Conservation (phyloP, 805 yeast genomes). For the Metschnikowia lochheadii region DNA sequence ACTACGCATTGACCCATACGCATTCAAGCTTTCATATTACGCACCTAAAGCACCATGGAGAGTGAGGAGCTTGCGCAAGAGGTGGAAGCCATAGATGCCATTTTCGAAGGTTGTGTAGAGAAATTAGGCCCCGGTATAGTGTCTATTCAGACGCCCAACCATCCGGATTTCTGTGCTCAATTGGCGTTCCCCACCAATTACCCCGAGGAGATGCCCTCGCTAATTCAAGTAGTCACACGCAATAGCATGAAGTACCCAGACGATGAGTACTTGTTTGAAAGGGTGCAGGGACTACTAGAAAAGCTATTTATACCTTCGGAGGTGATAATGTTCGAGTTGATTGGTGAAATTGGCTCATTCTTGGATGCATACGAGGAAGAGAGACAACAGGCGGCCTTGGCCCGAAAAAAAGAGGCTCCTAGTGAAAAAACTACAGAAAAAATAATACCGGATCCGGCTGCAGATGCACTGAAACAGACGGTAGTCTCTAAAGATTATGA, state of each 20-base stretch:
- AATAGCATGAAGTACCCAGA: slow-evolving; percentile 38
- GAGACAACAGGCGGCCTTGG: slow-evolving; percentile 5
- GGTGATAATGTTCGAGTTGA: slow-evolving; percentile 77
- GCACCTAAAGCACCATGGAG: slow-evolving; percentile 3
- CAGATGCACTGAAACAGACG: neutral
- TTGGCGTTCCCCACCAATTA: slow-evolving; percentile 68
- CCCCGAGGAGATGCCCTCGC: slow-evolving; percentile 61
- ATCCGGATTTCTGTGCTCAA: slow-evolving; percentile 56
- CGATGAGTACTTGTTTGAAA: slow-evolving; percentile 38
- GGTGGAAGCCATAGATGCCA: slow-evolving; percentile 78
- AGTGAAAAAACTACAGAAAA: neutral
- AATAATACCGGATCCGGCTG: neutral
- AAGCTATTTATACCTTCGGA: slow-evolving; percentile 53
- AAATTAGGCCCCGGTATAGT: slow-evolving; percentile 36
- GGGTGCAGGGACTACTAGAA: slow-evolving; percentile 45
- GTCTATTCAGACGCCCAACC: slow-evolving; percentile 56
- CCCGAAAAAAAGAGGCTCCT: neutral
- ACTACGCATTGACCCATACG: neutral
- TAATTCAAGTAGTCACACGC: slow-evolving; percentile 50
- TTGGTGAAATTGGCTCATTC: slow-evolving; percentile 57
- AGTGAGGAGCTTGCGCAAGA: slow-evolving; percentile 47
- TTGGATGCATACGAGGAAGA: slow-evolving; percentile 31
- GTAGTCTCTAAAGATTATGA: slow-evolving; percentile 23
- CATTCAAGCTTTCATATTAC: no score
- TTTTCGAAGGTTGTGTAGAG: slow-evolving; percentile 64